These are phyloP conservation scores for Colletotrichum navitas DNA, from an alignment of 2,329 filamentous ascomycete genomes.

Conservation along the genomic window DNA sequence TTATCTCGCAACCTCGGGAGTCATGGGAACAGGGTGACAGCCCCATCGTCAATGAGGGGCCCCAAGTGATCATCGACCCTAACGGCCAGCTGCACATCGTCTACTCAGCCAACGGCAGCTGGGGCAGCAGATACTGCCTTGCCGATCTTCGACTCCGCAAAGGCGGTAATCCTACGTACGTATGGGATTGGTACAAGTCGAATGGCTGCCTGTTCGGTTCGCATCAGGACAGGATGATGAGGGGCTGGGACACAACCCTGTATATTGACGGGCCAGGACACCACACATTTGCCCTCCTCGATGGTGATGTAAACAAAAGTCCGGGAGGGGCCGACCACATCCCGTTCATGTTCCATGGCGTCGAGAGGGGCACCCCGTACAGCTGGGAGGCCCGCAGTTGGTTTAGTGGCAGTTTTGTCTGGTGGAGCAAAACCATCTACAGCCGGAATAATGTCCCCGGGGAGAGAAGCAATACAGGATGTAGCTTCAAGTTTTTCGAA, in stretches of 20 bases:
- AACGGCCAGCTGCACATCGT: slow-evolving; percentile 47
- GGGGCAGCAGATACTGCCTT: slow-evolving; percentile 45
- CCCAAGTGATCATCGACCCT: slow-evolving; percentile 45
- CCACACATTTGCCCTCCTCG: slow-evolving; percentile 45
- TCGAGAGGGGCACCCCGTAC: slow-evolving; percentile 43
- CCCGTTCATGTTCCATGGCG: slow-evolving; percentile 45
- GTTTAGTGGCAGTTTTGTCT: slow-evolving; percentile 44
- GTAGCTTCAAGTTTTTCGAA: slow-evolving; percentile 45
- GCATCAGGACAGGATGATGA: slow-evolving; percentile 45
- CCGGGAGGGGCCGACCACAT: slow-evolving; percentile 37
- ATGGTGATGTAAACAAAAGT: slow-evolving; percentile 42
- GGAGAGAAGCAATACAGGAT: slow-evolving; percentile 40
- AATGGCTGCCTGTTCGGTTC: slow-evolving; percentile 47
- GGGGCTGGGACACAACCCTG: slow-evolving; percentile 45
- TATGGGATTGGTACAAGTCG: slow-evolving; percentile 48
- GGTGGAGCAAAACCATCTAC: slow-evolving; percentile 44
- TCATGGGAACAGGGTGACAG: slow-evolving; percentile 44
- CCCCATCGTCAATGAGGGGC: slow-evolving; percentile 45
- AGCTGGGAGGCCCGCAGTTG: slow-evolving; percentile 43
- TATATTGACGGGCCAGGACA: slow-evolving; percentile 46
- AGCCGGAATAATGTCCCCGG: slow-evolving; percentile 42
- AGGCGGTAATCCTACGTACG: slow-evolving; percentile 46
- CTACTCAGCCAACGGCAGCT: slow-evolving; percentile 48
- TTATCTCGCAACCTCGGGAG: slow-evolving; percentile 47
- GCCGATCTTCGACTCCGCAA: slow-evolving; percentile 45